phyloP scores from a whole-genome alignment of 345 rosid species.

The Brassica nigra region DNA sequence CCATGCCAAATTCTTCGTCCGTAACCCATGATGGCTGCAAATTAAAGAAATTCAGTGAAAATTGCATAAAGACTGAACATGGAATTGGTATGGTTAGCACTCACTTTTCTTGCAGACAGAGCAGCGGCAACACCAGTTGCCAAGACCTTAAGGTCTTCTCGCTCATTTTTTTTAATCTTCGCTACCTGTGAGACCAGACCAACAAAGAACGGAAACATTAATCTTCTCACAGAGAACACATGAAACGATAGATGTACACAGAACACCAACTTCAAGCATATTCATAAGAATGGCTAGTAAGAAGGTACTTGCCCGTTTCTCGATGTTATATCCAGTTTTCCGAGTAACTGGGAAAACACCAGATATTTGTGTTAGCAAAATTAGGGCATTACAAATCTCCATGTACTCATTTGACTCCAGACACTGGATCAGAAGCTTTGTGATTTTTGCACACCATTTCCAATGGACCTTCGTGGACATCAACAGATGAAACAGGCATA shows the following conservation, averaged over 20 bases:
- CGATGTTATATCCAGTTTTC: constrained; percentile 92
- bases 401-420: constrained; percentile 95
- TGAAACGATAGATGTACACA: constrained; percentile 8
- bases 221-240: constrained; percentile 20
- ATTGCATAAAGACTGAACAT: constrained; percentile 6
- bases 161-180: constrained; percentile 88
- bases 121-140: constrained; percentile 99
- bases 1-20: constrained; percentile 99
- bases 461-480: constrained; percentile 79
- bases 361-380: constrained; percentile 91
- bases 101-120: constrained; percentile 93
- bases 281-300: constrained; percentile 18
- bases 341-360: constrained; percentile 96
- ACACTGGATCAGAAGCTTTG: constrained; percentile 88
- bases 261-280: constrained; percentile 17
- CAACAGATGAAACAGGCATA: constrained; percentile 22
- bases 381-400: constrained; percentile 98
- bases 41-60: constrained; percentile 24
- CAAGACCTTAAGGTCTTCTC: constrained; percentile 99
- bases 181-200: constrained; percentile 59
- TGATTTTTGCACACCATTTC: constrained; percentile 99
- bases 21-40: constrained; percentile 96
- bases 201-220: constrained; percentile 29
- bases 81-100: constrained; percentile 28
- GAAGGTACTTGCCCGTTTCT: constrained; percentile 75